Conservation (phyloP, 345 rosid genomes). For the Carallia brachiata region DNA sequence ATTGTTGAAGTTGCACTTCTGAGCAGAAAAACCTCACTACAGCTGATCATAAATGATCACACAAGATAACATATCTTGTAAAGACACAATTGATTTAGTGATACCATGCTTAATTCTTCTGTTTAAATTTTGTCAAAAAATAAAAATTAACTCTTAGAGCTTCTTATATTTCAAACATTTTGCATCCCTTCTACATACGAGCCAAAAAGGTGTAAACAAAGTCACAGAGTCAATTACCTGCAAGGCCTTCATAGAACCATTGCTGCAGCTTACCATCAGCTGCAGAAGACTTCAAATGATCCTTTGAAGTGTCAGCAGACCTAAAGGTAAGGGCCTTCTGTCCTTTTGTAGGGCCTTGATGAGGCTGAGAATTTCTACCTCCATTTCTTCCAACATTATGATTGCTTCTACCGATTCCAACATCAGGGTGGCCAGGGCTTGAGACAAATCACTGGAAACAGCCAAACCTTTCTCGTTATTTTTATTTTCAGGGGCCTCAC, state of each 20-base stretch:
- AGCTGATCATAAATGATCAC: too few relatives aligned
- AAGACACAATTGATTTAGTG: too few relatives aligned
- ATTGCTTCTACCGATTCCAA: slow-evolving; percentile 32
- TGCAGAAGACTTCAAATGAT: slow-evolving; percentile 61
- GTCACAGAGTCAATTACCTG: slow-evolving; percentile 53
- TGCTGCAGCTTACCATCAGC: slow-evolving; percentile 85
- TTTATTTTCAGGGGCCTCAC: slow-evolving; percentile 34
- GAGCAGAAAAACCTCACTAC: too few relatives aligned
- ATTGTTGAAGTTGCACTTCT: too few relatives aligned
- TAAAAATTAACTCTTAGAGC: too few relatives aligned
- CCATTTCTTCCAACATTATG: slow-evolving; percentile 6
- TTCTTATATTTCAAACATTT: too few relatives aligned
- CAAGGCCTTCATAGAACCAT: slow-evolving; percentile 97
- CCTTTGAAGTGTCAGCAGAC: slow-evolving; percentile 57
- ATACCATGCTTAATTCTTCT: too few relatives aligned
- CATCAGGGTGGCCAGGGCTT: slow-evolving; percentile 59
- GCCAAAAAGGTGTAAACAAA: neutral
- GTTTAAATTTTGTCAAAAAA: too few relatives aligned
- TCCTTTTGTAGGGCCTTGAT: slow-evolving; percentile 48
- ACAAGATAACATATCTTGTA: too few relatives aligned
- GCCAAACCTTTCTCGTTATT: slow-evolving; percentile 50
- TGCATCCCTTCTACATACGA: neutral
- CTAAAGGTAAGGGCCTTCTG: slow-evolving; percentile 79
- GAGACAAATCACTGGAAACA: slow-evolving; percentile 47
- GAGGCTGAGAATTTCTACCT: slow-evolving; percentile 43